A percentile compares a stretch with the other conserved stretches of the same genome.
phyloP scores from a whole-genome alignment of 441 rosid species.

The Lepidium campestre region DNA sequence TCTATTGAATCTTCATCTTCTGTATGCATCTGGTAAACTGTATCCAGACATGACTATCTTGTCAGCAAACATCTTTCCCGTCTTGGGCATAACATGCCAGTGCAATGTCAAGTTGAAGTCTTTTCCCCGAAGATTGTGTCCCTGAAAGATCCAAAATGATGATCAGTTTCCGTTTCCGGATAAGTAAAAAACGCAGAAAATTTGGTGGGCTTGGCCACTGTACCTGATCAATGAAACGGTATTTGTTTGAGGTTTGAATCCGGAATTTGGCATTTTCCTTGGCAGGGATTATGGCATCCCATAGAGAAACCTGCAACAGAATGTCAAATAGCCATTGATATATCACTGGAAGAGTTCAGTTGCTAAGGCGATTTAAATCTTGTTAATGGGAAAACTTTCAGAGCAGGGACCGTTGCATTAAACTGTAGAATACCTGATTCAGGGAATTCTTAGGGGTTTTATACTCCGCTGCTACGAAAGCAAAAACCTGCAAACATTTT shows the following conservation, averaged over 20 bases:
- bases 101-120: constrained; percentile 90
- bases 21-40: constrained; percentile 74
- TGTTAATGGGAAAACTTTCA: neutral
- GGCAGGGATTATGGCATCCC: constrained; percentile 85
- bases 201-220: neutral
- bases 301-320: constrained; percentile 63
- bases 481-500: constrained; percentile 55
- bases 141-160: constrained; percentile 38
- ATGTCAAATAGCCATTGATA: neutral
- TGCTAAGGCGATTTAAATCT: neutral
- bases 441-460: constrained; percentile 64
- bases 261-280: constrained; percentile 76
- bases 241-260: constrained; percentile 68
- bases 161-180: neutral
- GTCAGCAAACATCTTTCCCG: constrained; percentile 88
- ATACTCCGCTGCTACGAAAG: constrained; percentile 87
- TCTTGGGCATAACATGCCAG: constrained; percentile 99
- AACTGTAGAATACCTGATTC: constrained; percentile 59
- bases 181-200: neutral
- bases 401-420: neutral
- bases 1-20: constrained; percentile 32
- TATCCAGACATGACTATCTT: constrained; percentile 81
- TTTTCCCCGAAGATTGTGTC: constrained; percentile 84
- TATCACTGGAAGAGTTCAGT: neutral
- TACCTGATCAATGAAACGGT: constrained; percentile 85